Evolutionary conservation across 1,139 yeast genomes (phyloP), one percentile per base, ranked within the genome.

Genomic region (Pichia sp.): DNA sequence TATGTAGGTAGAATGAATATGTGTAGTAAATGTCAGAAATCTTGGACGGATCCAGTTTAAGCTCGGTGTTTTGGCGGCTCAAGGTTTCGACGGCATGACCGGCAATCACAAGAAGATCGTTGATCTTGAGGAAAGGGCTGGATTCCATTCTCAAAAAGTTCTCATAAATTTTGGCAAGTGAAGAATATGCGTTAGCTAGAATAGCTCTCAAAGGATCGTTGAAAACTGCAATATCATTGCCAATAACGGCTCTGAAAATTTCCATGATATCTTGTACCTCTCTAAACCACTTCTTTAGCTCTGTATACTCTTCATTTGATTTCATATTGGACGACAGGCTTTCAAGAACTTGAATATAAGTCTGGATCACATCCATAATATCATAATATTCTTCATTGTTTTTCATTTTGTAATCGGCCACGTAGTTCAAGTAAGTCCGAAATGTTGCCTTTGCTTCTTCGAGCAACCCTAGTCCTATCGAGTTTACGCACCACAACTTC

Each of bases 371-470:
- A 47, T 70, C 69, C 8, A 72, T 36, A 1, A 70, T 52, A 55
- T 75, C 78, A 8, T 62, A 58, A 45, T 65, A 65, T 6, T 68
- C 66, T 29, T 67, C 69, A 13, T 66, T 64, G 46, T 74, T 62
- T 51, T 73, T 72, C 4, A 68, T 61, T 46, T 68, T 70, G 45
- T 69, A 71, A 52, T 74, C 74, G 43, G 74, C 69, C 7, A 72
- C 68, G 44, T 73, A 72, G 41, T 69, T 69, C 13, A 67, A 58
- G 58, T 76, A 80, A 0, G 79, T 76, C 15, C 70, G 69, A 61
- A 79, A 75, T 0, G 78, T 71, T 3, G 78, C 71, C 10, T 67
- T 62, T 0, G 74, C 72, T 57, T 77, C 80, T 34, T 61, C 50
- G 1, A 44, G 8, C 38, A 56, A 55, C 41, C 59, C 48, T 47